These are phyloP conservation scores for Backusella tarrabulga DNA, from an alignment of 192 early-diverging fungal species.

Conservation along the genomic window DNA sequence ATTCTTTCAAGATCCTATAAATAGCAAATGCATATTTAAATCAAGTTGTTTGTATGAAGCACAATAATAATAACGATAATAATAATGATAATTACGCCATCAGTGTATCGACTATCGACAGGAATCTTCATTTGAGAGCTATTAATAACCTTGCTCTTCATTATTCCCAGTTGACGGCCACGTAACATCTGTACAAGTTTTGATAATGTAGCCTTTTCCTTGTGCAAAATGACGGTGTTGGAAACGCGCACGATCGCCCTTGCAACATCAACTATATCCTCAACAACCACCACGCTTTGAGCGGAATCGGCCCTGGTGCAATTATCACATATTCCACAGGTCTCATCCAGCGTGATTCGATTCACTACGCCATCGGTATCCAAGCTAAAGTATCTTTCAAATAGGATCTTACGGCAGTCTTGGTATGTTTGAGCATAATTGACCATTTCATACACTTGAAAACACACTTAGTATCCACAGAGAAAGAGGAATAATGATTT, in stretches of 20 bases:
- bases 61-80: no score
- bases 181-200: slow-evolving; percentile 48
- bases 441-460: slow-evolving; percentile 55
- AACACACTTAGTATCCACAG: background rate
- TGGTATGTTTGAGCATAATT: slow-evolving; percentile 62
- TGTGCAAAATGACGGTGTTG: slow-evolving; percentile 22
- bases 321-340: slow-evolving; percentile 46
- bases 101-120: background rate
- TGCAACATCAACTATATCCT: slow-evolving; percentile 48
- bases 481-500: background rate
- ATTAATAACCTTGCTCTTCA: background rate
- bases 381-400: slow-evolving; percentile 56
- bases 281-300: slow-evolving; percentile 28
- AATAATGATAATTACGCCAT: background rate
- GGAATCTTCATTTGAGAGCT: slow-evolving; percentile 2
- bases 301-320: slow-evolving; percentile 44
- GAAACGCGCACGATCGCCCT: slow-evolving; percentile 33
- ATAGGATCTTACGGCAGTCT: slow-evolving; percentile 58
- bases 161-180: slow-evolving; percentile 35
- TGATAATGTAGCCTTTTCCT: slow-evolving; percentile 48
- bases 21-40: slow-evolving; percentile 14
- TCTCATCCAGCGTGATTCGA: slow-evolving; percentile 19
- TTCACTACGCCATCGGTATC: slow-evolving; percentile 28
- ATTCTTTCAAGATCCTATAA: slow-evolving; percentile 53
- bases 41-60: background rate